phyloP scores from a whole-genome alignment of 352 stramenopile species.

The Globisporangium cystogenes region DNA sequence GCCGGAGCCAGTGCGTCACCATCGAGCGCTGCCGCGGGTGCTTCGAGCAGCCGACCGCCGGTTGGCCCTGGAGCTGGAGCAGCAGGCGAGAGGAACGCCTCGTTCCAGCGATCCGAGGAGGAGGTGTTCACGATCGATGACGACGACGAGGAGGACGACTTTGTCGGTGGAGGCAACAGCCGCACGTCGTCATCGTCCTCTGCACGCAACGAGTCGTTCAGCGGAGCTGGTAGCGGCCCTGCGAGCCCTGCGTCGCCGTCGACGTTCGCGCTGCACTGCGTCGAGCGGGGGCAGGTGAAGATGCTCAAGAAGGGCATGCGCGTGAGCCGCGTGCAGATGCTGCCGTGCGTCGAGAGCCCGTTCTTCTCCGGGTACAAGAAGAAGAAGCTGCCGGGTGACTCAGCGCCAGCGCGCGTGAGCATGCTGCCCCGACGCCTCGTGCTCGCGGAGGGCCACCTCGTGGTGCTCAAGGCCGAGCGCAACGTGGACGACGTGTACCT shows the following conservation, averaged over 20 bases:
- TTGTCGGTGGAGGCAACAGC: constrained; percentile 27
- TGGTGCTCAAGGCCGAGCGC: constrained; percentile 74
- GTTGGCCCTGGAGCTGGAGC: neutral
- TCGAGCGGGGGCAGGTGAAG: constrained; percentile 42
- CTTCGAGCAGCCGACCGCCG: neutral
- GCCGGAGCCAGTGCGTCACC: neutral
- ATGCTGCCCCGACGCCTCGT: constrained; percentile 62
- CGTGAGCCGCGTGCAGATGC: constrained; percentile 63
- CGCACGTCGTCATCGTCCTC: constrained; percentile 42
- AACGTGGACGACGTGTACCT: constrained; percentile 68
- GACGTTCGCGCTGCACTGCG: constrained; percentile 33
- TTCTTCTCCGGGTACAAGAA: constrained; percentile 89
- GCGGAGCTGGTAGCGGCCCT: constrained; percentile 4
- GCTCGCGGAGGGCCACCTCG: constrained; percentile 61
- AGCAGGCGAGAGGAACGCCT: constrained; percentile 17
- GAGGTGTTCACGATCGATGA: constrained; percentile 85
- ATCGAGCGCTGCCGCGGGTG: neutral
- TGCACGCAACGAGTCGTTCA: constrained; percentile 44
- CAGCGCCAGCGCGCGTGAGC: constrained; percentile 12
- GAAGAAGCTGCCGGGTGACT: constrained; percentile 26
- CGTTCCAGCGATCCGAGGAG: constrained; percentile 58
- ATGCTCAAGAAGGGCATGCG: constrained; percentile 62
- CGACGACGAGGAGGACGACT: constrained; percentile 61
- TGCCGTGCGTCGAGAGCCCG: constrained; percentile 55
- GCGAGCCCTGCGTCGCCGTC: constrained; percentile 3